These are phyloP conservation scores for Aspergillus tanneri DNA, from an alignment of 2,329 filamentous ascomycete species.

Conservation along the genomic window DNA sequence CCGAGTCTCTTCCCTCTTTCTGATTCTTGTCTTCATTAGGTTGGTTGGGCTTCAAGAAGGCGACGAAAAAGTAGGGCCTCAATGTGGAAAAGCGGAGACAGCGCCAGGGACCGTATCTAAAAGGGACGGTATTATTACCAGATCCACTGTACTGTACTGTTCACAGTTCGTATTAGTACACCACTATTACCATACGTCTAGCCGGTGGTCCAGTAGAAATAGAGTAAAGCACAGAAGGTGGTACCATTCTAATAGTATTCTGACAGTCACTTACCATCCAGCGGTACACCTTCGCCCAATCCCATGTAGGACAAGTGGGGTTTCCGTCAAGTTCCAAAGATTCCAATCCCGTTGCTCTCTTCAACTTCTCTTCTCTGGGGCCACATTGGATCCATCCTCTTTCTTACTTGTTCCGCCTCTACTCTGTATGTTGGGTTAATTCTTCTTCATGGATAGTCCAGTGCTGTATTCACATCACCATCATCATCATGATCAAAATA, in stretches of 20 bases:
- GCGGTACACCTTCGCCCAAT: slow-evolving; percentile 2
- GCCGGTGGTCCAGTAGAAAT: background rate
- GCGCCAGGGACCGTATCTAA: slow-evolving; percentile 22
- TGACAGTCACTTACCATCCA: slow-evolving; percentile 8
- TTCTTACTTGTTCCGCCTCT: slow-evolving; percentile 1
- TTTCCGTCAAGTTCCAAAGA: slow-evolving; percentile 20
- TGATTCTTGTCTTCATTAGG: slow-evolving; percentile 10
- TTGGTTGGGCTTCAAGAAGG: slow-evolving; percentile 18
- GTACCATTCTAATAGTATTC: slow-evolving; percentile 10
- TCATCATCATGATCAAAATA: too few species aligned
- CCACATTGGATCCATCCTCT: slow-evolving; percentile 5
- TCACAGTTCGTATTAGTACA: background rate
- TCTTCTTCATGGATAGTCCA: too few species aligned
- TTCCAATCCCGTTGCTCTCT: slow-evolving; percentile 12
- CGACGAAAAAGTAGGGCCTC: slow-evolving; percentile 19
- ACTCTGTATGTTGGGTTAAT: background rate
- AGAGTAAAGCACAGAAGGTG: background rate
- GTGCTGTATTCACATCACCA: too few species aligned
- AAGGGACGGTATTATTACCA: background rate
- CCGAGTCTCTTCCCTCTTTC: slow-evolving; percentile 1
- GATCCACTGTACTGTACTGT: slow-evolving; percentile 9
- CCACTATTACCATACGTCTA: background rate
- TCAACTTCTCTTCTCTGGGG: background rate
- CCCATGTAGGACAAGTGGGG: slow-evolving; percentile 6
- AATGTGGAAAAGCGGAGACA: slow-evolving; percentile 19